Evolutionary conservation across 1,139 yeast species (phyloP).

Genomic region (Suhomyces atakaporum): DNA sequence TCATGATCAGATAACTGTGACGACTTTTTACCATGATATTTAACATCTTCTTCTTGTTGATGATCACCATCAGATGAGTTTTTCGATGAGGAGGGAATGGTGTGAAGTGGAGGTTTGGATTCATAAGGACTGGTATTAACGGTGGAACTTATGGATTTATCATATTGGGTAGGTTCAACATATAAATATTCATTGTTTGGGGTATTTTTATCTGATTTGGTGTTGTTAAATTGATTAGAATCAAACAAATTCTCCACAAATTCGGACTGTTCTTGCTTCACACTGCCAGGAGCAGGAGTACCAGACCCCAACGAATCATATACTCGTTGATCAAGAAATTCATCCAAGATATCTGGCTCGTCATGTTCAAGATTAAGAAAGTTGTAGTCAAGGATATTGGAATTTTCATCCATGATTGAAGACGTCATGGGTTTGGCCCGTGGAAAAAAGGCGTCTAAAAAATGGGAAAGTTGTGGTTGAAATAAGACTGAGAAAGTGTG

Average conservation of each 20-base stretch:
- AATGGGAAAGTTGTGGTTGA: neutral
- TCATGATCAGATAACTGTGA: conserved; percentile 41
- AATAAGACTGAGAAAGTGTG: neutral
- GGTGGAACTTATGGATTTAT: conserved; percentile 9
- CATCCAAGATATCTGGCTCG: conserved; percentile 52
- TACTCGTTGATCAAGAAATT: conserved; percentile 58
- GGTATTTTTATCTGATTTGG: conserved; percentile 5
- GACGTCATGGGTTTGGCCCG: conserved; percentile 20
- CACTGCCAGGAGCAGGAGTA: conserved; percentile 21
- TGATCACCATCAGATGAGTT: conserved; percentile 4
- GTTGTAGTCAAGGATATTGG: conserved; percentile 19
- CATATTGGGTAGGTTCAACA: conserved; percentile 21
- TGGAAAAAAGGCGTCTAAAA: neutral
- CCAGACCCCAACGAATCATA: conserved; percentile 42
- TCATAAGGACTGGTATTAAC: conserved; percentile 21
- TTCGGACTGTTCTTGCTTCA: conserved; percentile 18
- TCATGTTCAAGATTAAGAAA: conserved; percentile 22
- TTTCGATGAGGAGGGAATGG: conserved; percentile 4
- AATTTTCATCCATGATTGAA: conserved; percentile 17
- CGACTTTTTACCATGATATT: neutral
- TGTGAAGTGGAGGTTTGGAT: neutral
- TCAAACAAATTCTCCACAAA: conserved; percentile 6
- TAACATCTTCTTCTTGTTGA: conserved; percentile 1
- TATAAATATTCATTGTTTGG: conserved; percentile 26
- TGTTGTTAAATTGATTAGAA: neutral